Percentiles rank a stretch among this genome's conserved stretches.
These are phyloP conservation scores for Fusarium sarcochroum DNA, from an alignment of 2,329 filamentous ascomycete genomes.

Conservation along the genomic window DNA sequence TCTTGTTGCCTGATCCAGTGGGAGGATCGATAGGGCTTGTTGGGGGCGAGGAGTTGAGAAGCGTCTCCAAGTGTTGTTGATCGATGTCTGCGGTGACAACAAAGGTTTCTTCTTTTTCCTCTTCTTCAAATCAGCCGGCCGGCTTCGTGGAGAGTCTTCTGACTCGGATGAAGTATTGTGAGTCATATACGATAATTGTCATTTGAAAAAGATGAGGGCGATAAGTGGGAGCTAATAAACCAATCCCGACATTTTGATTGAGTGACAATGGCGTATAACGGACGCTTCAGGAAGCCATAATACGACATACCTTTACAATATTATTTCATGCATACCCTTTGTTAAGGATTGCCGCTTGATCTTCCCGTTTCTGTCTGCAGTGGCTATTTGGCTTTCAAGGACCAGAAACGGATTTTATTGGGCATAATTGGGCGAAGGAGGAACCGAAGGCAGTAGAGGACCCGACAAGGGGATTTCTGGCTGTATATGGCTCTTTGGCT, in stretches of 20 bases:
- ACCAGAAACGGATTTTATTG: neutral
- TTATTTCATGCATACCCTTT: too few species aligned
- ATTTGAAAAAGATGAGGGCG: neutral
- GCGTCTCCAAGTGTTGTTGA: conserved; percentile 3
- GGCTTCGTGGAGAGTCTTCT: neutral
- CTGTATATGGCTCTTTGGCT: too few species aligned
- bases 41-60: neutral
- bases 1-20: neutral
- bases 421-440: neutral
- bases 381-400: too few species aligned
- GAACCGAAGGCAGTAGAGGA: neutral
- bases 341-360: too few species aligned
- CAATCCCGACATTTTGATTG: neutral
- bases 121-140: neutral
- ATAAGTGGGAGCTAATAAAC: neutral
- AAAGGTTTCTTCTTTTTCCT: neutral
- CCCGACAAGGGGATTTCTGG: too few species aligned
- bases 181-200: neutral
- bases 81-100: conserved; percentile 3
- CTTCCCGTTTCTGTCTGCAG: too few species aligned
- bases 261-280: neutral
- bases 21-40: neutral
- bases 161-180: neutral
- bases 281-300: neutral
- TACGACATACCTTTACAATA: neutral